Evolutionary conservation across 2,329 filamentous ascomycete species (phyloP).

Genomic region (Plenodomus lindquistii): DNA sequence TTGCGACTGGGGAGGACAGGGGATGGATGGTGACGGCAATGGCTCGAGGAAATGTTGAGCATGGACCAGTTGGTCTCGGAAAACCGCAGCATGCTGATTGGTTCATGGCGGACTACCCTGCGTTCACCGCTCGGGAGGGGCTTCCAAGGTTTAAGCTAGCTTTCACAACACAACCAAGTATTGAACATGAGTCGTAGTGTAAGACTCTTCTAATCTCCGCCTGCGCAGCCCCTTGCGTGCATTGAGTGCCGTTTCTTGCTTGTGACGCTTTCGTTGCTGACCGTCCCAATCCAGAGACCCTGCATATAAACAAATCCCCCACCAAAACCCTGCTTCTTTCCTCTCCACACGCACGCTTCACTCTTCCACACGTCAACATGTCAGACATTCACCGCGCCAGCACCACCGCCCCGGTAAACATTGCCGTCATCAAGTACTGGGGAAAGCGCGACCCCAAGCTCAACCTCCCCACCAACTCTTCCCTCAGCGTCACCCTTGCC

Average conservation of each 20-base stretch:
- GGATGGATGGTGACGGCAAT: slow-evolving; percentile 23
- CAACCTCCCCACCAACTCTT: slow-evolving; percentile 97
- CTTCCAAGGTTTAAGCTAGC: slow-evolving; percentile 5
- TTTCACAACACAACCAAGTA: not conserved
- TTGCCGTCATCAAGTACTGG: slow-evolving; percentile 99
- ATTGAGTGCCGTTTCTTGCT: not conserved
- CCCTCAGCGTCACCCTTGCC: slow-evolving; percentile 92
- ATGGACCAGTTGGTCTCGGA: slow-evolving; percentile 17
- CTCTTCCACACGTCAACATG: slow-evolving; percentile 35
- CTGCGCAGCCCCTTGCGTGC: not conserved
- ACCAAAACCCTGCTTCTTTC: slow-evolving; percentile 15
- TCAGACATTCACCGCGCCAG: slow-evolving; percentile 79
- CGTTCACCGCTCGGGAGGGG: slow-evolving; percentile 16
- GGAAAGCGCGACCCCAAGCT: slow-evolving; percentile 92
- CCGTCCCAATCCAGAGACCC: slow-evolving; percentile 20
- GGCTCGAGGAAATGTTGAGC: slow-evolving; percentile 27
- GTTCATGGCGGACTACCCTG: slow-evolving; percentile 6
- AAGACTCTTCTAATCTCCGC: not conserved
- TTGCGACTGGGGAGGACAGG: slow-evolving; percentile 8
- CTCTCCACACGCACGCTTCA: slow-evolving; percentile 7
- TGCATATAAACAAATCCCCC: slow-evolving; percentile 36
- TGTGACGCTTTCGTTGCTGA: slow-evolving; percentile 1
- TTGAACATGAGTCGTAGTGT: not conserved
- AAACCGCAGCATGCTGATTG: slow-evolving; percentile 23
- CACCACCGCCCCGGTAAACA: slow-evolving; percentile 97